Evolutionary conservation across 352 stramenopile species (phyloP), one percentile per base, ranked within the genome.

Genomic region (Pythium phragmiticola): DNA sequence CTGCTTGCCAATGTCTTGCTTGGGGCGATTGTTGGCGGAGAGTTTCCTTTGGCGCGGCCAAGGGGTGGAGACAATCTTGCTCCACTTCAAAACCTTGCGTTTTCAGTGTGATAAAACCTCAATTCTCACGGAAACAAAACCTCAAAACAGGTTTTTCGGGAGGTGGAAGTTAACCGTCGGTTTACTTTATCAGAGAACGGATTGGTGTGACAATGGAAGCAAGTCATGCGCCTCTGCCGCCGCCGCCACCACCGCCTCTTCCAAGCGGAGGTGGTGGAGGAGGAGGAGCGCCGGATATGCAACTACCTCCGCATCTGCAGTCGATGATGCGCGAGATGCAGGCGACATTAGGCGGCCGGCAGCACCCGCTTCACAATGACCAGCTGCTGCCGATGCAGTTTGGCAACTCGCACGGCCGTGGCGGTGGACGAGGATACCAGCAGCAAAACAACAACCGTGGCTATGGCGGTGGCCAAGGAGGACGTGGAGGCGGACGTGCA

Each of bases 281-380:
- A 8, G 8, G 19, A 23, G 41, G 19, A 19, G n/a, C 9, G 28
- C 16, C 19, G 17, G 16, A 36, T 14, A 60, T 50, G 48, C n/a
- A 61, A 26, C 66, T 90, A 23, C 77, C 79, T 14, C 75, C 72
- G 21, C 73, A 88, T 16, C 49, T 88, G 2, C 80, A 84, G 41
- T 50, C 48, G 8, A 84, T 87, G 75, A 82, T 88, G 74, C 66
- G 59, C 1, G 77, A 87, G 61, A 75, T 88, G 76, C 68, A 62
- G 37, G 39, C 8, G 23, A 63, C 34, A 9, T 21, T 60, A 21
- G 49, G 54, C 7, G 28, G 39, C 14, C 11, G 49, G 4, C 58
- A 66, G 8, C 36, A 42, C 7, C 42, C 59, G 12, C 59, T 60
- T 14, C 23, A 42, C 23, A 51, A 62, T 19, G 61, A 68, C 21